phyloP scores from a whole-genome alignment of 169 alveolate genomes.

The Babesia gibsoni region DNA sequence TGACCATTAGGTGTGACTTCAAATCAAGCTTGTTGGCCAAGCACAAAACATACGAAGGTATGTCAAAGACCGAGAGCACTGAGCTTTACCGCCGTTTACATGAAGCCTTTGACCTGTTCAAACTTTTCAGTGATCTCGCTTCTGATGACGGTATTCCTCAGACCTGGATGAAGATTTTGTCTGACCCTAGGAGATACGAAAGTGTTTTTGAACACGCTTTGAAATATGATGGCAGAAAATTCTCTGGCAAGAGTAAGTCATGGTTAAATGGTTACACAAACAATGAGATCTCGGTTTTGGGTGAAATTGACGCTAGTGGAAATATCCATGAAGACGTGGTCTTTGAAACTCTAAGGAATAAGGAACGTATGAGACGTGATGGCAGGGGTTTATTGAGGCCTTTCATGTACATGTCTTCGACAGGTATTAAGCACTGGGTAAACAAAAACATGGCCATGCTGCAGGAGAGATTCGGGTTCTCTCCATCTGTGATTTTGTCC shows the following conservation, averaged over 20 bases:
- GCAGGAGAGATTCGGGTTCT: slow-evolving; percentile 39
- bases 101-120: slow-evolving; percentile 63
- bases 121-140: slow-evolving; percentile 33
- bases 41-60: slow-evolving; percentile 35
- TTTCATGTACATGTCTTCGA: slow-evolving; percentile 58
- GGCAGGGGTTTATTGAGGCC: slow-evolving; percentile 16
- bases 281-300: slow-evolving; percentile 4
- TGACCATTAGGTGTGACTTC: slow-evolving; percentile 61
- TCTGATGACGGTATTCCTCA: slow-evolving; percentile 24
- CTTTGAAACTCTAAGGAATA: neutral
- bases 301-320: neutral
- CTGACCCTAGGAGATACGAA: slow-evolving; percentile 51
- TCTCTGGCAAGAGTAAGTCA: slow-evolving; percentile 27
- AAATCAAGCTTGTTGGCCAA: slow-evolving; percentile 26
- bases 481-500: slow-evolving; percentile 52
- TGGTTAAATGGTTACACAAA: slow-evolving; percentile 41
- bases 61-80: slow-evolving; percentile 36
- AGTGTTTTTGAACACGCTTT: slow-evolving; percentile 37
- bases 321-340: slow-evolving; percentile 14
- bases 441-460: slow-evolving; percentile 17
- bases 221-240: slow-evolving; percentile 52
- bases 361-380: neutral
- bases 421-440: slow-evolving; percentile 59
- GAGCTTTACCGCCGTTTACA: slow-evolving; percentile 22
- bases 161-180: slow-evolving; percentile 53